A percentile compares a stretch with the other conserved stretches of the same genome.
These are phyloP conservation scores for Lophiotrema nucula DNA, from an alignment of 495 filamentous ascomycete species.

Conservation along the genomic window DNA sequence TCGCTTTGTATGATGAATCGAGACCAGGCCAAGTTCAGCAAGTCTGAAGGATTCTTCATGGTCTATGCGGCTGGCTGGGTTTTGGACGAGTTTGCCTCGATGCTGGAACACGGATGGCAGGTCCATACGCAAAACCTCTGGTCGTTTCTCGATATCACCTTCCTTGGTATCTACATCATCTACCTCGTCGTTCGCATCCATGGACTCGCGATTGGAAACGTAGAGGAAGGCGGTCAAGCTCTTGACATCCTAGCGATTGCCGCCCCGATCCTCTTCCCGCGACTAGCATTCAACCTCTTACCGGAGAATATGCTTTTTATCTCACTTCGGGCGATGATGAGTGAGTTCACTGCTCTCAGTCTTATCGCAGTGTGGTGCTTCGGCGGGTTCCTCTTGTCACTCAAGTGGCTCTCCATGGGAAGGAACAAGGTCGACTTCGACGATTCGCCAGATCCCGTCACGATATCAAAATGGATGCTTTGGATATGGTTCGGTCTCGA, in stretches of 20 bases:
- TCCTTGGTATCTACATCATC: conserved; percentile 58
- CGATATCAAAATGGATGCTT: conserved; percentile 75
- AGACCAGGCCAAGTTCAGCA: conserved; percentile 49
- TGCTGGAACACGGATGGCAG: conserved; percentile 70
- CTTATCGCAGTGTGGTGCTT: conserved; percentile 70
- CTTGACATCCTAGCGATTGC: conserved; percentile 68
- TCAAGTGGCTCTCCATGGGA: conserved; percentile 59
- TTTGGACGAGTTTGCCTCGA: conserved; percentile 68
- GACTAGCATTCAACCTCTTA: conserved; percentile 70
- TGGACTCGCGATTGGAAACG: conserved; percentile 47
- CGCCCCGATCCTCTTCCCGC: conserved; percentile 68
- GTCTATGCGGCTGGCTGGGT: conserved; percentile 70
- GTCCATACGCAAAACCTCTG: conserved; percentile 77
- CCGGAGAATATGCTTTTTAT: conserved; percentile 74
- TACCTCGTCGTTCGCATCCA: conserved; percentile 63
- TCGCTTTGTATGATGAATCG: conserved; percentile 62
- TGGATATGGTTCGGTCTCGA: conserved; percentile 80
- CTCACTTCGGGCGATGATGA: conserved; percentile 71
- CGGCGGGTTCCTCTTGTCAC: conserved; percentile 67
- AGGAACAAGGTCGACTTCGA: conserved; percentile 36
- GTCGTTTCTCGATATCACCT: conserved; percentile 73
- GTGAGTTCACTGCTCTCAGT: conserved; percentile 65
- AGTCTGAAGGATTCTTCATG: conserved; percentile 58
- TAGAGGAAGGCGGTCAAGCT: conserved; percentile 53
- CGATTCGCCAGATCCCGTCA: conserved; percentile 46